Evolutionary conservation across 306 rosid species (phyloP).

Genomic region (Styphnolobium japonicum): DNA sequence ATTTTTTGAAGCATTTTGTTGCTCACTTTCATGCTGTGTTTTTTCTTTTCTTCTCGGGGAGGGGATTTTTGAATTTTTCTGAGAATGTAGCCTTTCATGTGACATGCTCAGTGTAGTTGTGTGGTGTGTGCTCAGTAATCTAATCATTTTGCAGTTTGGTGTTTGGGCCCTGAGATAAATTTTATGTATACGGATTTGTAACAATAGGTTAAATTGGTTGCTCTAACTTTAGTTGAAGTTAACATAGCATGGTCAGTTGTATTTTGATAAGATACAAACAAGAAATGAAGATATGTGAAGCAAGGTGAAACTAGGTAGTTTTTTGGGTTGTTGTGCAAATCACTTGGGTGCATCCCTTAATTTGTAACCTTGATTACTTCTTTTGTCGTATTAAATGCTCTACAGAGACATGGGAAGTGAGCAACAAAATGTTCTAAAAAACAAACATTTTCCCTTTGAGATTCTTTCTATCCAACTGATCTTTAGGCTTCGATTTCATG

Average conservation of each 20-base stretch:
- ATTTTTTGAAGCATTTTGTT: neutral
- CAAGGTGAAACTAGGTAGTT: neutral
- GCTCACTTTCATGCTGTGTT: neutral
- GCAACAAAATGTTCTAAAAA: neutral
- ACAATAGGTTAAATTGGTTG: neutral
- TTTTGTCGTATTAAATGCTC: neutral
- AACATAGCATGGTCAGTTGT: neutral
- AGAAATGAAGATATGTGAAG: neutral
- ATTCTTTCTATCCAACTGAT: neutral
- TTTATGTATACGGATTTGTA: neutral
- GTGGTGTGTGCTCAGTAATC: neutral
- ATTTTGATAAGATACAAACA: neutral
- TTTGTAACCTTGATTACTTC: neutral
- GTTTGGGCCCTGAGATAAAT: neutral
- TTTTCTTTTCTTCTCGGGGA: neutral
- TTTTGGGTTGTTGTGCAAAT: neutral
- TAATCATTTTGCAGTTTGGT: neutral
- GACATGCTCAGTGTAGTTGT: neutral
- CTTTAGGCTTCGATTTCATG: neutral
- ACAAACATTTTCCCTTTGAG: neutral
- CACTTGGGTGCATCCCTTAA: neutral
- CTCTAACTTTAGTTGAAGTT: neutral
- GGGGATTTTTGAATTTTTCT: neutral
- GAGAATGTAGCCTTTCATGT: neutral
- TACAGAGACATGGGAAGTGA: neutral